Evolutionary conservation across 78 protist genomes (phyloP), one percentile per base, ranked within the genome.

Genomic region (Emiliania huxleyi): DNA sequence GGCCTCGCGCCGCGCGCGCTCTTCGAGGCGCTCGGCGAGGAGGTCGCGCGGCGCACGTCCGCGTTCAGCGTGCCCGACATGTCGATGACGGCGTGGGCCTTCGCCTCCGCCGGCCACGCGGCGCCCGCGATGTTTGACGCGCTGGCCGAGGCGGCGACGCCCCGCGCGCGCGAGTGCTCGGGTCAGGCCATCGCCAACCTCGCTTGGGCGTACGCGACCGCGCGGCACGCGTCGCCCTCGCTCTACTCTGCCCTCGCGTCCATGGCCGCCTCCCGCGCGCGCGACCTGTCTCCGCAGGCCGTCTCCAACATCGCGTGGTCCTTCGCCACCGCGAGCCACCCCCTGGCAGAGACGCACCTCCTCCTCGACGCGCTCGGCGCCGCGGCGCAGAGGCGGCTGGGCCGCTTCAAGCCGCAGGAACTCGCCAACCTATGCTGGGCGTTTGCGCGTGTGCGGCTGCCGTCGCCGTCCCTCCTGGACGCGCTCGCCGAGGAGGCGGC

Each of bases 71-170:
- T 8, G 42, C 18, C 33, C 33, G 23, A 21, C n/a, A n/a, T n/a
- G n/a, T n/a, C n/a, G n/a, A n/a, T n/a, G n/a, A n/a, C n/a, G 62
- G 62, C 62, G 62, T 73, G 83, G 83, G 83, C 83, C 11, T 73
- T 37, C 43, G 83, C 83, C 25, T 35, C 83, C 33, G 83, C 83
- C 25, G 83, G 83, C 44, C 37, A 26, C 37, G n/a, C 1, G n/a
- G 1, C 42, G 44, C 44, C 19, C 43, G 83, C 42, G 45, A 42
- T 73, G 8, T 73, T 73, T 18, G 38, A 4, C 29, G 83, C 83
- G 45, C 38, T 73, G 23, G 83, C 83, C n/a, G 21, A 25, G 25
- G 44, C 2, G 8, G 0, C 5, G 8, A 22, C 18, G 43, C 42
- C 33, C n/a, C 83, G 83, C 44, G 44, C 38, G 44, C 6, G 5